phyloP scores from a whole-genome alignment of 1,139 yeast species.

The Zygoascus hellenicus region DNA sequence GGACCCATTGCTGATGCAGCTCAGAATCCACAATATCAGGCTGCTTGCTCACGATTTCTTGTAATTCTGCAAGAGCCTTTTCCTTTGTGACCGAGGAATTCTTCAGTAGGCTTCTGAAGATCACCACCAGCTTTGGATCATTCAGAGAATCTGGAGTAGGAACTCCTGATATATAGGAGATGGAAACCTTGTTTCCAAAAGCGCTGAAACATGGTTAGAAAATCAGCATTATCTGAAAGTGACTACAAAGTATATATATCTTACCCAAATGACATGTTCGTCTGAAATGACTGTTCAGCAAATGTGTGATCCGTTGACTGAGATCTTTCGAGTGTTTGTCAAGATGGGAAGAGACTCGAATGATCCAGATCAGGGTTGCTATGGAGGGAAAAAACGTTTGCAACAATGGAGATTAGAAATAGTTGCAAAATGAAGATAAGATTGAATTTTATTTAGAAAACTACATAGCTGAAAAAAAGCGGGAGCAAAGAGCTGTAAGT shows the following conservation, averaged over 20 bases:
- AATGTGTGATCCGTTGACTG: too few species aligned
- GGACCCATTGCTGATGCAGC: slow-evolving; percentile 68
- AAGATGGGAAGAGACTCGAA: too few species aligned
- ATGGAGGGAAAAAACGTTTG: too few species aligned
- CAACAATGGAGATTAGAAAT: too few species aligned
- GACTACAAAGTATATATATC: not conserved
- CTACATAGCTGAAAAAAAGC: too few species aligned
- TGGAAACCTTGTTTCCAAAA: slow-evolving; percentile 58
- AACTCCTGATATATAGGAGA: slow-evolving; percentile 70
- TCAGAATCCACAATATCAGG: slow-evolving; percentile 33
- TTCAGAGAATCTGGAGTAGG: slow-evolving; percentile 63
- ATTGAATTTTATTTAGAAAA: too few species aligned
- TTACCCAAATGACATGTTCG: slow-evolving; percentile 6
- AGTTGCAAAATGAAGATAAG: too few species aligned
- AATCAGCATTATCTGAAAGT: not conserved
- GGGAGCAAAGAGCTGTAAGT: too few species aligned
- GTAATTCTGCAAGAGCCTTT: slow-evolving; percentile 61
- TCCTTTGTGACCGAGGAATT: slow-evolving; percentile 81
- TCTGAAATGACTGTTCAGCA: too few species aligned
- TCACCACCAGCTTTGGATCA: slow-evolving; percentile 54
- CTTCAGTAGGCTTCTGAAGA: slow-evolving; percentile 70
- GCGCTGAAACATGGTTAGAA: not conserved
- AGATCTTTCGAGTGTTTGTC: too few species aligned
- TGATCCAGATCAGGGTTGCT: too few species aligned
- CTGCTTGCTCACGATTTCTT: slow-evolving; percentile 22